Evolutionary conservation across 2,329 filamentous ascomycete genomes (phyloP), one percentile per base, ranked within the genome.

Genomic region (Orbilia blumenaviensis): DNA sequence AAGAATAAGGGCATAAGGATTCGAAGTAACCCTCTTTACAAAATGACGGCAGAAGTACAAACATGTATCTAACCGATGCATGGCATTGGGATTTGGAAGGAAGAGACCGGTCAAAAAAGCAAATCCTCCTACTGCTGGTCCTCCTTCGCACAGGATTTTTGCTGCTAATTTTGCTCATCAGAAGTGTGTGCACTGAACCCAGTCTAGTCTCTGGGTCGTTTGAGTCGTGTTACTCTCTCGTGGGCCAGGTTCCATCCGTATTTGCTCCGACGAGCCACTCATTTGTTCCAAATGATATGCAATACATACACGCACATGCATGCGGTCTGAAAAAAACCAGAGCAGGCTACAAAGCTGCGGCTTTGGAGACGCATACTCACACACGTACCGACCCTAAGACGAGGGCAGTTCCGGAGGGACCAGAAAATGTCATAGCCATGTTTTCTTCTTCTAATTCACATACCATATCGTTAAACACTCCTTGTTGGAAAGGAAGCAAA

Each of bases 361-460:
- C 72, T 76, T 76, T 76, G 72, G 72, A 76, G 72, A 76, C 72
- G 72, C 72, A 64, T 76, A 69, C 72, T 76, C 72, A 76, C 64
- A 67, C 63, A 76, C 64, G 64, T 68, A 76, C 54, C 58, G 58
- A 63, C 64, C 64, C 72, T 64, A 62, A 76, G 63, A 76, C 71
- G 48, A 61, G 63, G 63, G 54, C 56, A 64, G 56, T 68, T 75
- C 60, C 69, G 62, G 63, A 75, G 58, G 62, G 56, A 67, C 54
- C 42, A 42, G n/a, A 68, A 66, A 74, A 69, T 76, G 72, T 76
- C 72, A 76, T 76, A 63, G 72, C 48, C 58, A 69, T 76, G 32
- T 50, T 76, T 76, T 64, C 72, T 76, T 66, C 42, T 74, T 74
- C n/a, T n/a, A n/a, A n/a, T n/a, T n/a, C n/a, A n/a, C n/a, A n/a